phyloP scores from a whole-genome alignment of 169 alveolate species.

The Plasmodium ovale region DNA sequence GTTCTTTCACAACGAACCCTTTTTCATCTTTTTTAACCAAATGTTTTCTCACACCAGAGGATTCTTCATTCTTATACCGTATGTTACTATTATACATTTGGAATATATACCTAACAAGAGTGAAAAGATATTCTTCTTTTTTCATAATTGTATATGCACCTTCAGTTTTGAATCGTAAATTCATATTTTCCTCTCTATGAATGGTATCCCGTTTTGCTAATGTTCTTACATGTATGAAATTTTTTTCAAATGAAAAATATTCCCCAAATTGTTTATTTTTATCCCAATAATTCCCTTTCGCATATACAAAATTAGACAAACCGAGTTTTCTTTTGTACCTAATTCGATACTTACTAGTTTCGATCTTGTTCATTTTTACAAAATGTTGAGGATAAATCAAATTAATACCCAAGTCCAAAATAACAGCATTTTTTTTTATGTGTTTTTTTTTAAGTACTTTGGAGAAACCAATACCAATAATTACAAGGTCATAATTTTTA shows the following conservation, averaged over 20 bases:
- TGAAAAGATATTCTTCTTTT: too few relatives aligned
- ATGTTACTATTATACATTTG: neutral
- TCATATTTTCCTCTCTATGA: neutral
- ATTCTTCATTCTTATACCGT: neutral
- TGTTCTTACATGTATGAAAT: neutral
- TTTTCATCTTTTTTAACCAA: too few relatives aligned
- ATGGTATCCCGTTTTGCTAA: neutral
- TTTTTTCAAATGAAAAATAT: neutral
- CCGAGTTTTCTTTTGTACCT: neutral
- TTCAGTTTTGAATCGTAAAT: too few relatives aligned
- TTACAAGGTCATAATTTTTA: constrained; percentile 28
- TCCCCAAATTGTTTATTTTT: neutral
- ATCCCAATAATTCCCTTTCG: too few relatives aligned
- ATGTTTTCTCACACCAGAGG: too few relatives aligned
- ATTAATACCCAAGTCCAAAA: constrained; percentile 60
- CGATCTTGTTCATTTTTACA: neutral
- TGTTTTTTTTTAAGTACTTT: constrained; percentile 24
- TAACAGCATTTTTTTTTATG: constrained; percentile 32
- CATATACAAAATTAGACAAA: neutral
- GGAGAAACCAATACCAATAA: constrained; percentile 36
- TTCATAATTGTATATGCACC: too few relatives aligned
- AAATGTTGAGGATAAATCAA: neutral
- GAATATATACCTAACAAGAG: neutral
- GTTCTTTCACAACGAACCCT: too few relatives aligned
- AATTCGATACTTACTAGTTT: neutral